Percentiles rank a stretch among this genome's conserved stretches.
These are phyloP conservation scores for Pseudozyma sp. DNA, from an alignment of 1,284 basidiomycete species.

Conservation along the genomic window DNA sequence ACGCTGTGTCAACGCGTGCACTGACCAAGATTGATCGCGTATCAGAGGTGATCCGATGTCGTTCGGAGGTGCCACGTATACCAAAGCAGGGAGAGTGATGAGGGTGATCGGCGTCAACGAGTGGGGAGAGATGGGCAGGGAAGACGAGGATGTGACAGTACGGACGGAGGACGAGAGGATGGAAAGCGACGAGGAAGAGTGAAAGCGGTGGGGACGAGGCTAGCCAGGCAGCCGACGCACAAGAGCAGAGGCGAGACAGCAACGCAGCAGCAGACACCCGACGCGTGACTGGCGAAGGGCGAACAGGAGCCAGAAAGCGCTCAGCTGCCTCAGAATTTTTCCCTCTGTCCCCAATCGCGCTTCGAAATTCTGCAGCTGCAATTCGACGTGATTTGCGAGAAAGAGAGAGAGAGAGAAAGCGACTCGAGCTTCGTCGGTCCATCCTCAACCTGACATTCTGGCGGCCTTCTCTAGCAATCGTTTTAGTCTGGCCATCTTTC, in stretches of 20 bases:
- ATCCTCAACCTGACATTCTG: no score
- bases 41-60: no score
- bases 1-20: no score
- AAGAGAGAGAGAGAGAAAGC: constrained; percentile 1
- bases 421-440: no score
- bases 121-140: not conserved
- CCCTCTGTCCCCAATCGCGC: constrained; percentile 9
- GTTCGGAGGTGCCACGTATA: not conserved
- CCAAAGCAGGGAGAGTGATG: no score
- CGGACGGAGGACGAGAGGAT: not conserved
- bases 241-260: constrained; percentile 8
- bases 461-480: no score
- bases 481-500: no score
- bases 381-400: constrained; percentile 8
- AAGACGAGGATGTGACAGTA: not conserved
- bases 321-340: constrained; percentile 6
- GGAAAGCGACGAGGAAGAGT: not conserved
- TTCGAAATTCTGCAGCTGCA: constrained; percentile 17
- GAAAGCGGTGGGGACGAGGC: constrained; percentile 4
- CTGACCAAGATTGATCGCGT: no score
- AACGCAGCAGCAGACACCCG: not conserved
- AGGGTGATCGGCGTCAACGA: no score
- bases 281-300: constrained; percentile 17
- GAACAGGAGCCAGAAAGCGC: constrained; percentile 2
- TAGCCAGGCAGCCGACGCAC: not conserved